phyloP scores from a whole-genome alignment of 1,284 basidiomycete genomes.

The Apiotrichum domesticum region DNA sequence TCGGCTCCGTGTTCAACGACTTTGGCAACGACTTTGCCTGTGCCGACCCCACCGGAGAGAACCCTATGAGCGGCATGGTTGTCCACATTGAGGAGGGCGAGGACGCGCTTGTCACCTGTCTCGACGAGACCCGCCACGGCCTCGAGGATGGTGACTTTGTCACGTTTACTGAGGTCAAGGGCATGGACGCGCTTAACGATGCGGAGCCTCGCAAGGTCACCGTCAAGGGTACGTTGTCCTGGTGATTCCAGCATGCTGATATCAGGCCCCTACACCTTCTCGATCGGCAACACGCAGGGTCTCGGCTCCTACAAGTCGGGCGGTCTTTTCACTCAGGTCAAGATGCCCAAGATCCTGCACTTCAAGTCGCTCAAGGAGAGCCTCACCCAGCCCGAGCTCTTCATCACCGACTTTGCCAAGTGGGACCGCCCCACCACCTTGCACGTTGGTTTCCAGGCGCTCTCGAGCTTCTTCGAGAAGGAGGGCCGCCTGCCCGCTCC shows the following conservation, averaged over 20 bases:
- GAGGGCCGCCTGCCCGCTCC: conserved; percentile 71
- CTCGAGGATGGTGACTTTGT: conserved; percentile 98
- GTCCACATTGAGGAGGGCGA: conserved; percentile 78
- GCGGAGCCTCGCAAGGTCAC: conserved; percentile 86
- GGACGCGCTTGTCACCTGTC: conserved; percentile 88
- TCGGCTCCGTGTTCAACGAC: conserved; percentile 94
- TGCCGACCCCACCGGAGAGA: conserved; percentile 92
- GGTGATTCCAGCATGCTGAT: neutral
- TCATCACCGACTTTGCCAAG: conserved; percentile 97
- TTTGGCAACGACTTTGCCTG: conserved; percentile 92
- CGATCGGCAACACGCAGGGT: conserved; percentile 80
- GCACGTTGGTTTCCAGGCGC: conserved; percentile 91
- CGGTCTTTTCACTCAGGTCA: conserved; percentile 96
- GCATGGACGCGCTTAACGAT: conserved; percentile 85
- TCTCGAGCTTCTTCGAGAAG: conserved; percentile 71
- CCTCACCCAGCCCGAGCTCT: conserved; percentile 72
- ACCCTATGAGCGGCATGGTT: conserved; percentile 90
- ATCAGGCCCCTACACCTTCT: conserved; percentile 81
- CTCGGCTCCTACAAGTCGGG: conserved; percentile 77
- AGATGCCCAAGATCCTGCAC: conserved; percentile 93
- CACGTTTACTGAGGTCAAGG: conserved; percentile 94
- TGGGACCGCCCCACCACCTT: conserved; percentile 87
- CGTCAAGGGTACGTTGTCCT: conserved; percentile 62
- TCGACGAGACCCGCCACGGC: conserved; percentile 96
- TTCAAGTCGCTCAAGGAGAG: conserved; percentile 94